Evolutionary conservation across 192 early-diverging fungal genomes (phyloP), one percentile per base, ranked within the genome.

Genomic region (Podila verticillata): DNA sequence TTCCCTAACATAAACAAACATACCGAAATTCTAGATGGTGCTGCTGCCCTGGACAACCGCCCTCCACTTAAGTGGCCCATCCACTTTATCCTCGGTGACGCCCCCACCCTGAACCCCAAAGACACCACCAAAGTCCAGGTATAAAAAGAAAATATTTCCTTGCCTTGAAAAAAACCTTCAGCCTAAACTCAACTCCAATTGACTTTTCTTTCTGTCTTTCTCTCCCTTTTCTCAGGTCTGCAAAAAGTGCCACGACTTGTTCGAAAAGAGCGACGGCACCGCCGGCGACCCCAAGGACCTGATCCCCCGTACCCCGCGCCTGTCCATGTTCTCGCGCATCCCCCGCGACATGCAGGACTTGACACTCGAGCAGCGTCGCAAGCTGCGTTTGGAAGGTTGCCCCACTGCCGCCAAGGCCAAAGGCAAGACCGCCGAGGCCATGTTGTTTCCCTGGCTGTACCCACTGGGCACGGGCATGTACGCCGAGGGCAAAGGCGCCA

Each of bases 41-140:
- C 74, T 28, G 74, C 74, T 31, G 66, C 74, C 17, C n/a, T 75
- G 61, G 74, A 75, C 3, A 75, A 75, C 66, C 74, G 74, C n/a
- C 74, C 74, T 47, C 62, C 73, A n/a, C 32, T 68, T 29, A 75
- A 58, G 44, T 75, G 73, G 73, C 73, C 73, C 12, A 59, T 75
- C n/a, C 73, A 75, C 44, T 75, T 68, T 26, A 75, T 75, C 44
- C 39, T 75, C 24, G 73, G 73, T 4, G 73, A 75, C 59, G 66
- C 66, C 2, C 73, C 73, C 31, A 75, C 73, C 17, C 31, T 75
- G 6, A 75, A 75, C 54, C 73, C 73, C 30, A 63, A 35, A 61
- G 73, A 75, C 28, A 75, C 73, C 20, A 75, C 73, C 39, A 68
- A 75, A 64, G 73, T 75, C 26, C 73, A 75, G 73, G 73, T 73